These are phyloP conservation scores for Penicillium crustosum DNA, from an alignment of 2,329 filamentous ascomycete species.

Conservation along the genomic window DNA sequence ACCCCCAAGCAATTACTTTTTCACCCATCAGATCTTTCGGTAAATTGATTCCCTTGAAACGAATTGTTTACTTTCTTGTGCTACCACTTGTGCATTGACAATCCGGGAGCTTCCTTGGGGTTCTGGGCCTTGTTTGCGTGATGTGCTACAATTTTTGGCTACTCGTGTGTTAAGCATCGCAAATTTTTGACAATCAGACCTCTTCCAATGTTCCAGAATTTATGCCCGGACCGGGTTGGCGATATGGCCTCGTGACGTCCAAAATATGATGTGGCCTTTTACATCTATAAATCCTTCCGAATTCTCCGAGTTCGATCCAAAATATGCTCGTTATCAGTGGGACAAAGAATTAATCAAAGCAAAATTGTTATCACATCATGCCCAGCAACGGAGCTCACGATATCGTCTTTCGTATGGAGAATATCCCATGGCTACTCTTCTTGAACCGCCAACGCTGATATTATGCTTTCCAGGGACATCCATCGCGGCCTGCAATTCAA, in stretches of 20 bases:
- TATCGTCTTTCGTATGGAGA: neutral
- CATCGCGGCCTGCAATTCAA: neutral
- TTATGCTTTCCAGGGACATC: neutral
- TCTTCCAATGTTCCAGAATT: neutral
- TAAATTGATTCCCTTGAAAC: neutral
- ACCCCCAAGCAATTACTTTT: neutral
- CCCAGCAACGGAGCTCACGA: neutral
- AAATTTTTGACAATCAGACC: neutral
- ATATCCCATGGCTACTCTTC: neutral
- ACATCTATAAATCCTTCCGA: neutral
- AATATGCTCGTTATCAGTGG: neutral
- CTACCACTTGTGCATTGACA: neutral
- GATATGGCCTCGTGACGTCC: neutral
- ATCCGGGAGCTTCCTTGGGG: neutral
- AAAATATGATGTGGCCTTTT: neutral
- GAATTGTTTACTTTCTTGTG: neutral
- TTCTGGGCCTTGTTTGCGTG: neutral
- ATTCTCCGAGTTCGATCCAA: neutral
- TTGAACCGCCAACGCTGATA: neutral
- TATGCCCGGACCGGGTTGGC: neutral
- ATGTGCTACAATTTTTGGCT: neutral
- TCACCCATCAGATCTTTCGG: neutral
- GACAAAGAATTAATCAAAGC: too few relatives aligned
- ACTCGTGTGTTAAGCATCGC: neutral
- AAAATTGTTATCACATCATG: neutral